phyloP scores from a whole-genome alignment of 2,329 filamentous ascomycete species.

The Pestalotiopsis sp. region DNA sequence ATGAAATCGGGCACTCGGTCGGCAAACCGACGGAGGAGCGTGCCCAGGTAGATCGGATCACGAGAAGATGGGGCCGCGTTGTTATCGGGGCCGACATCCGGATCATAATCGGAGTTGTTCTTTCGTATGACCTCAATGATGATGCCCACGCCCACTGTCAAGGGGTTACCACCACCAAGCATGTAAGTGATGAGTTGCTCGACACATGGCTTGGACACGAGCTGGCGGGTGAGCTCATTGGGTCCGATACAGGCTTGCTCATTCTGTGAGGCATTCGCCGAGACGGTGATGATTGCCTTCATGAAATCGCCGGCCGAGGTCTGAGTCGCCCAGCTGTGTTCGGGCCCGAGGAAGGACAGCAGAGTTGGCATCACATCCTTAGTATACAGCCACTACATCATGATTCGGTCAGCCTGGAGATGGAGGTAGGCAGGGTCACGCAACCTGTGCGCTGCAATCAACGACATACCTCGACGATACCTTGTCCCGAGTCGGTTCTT shows the following conservation, averaged over 20 bases:
- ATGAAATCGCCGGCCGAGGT: constrained; percentile 97
- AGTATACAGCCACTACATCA: constrained; percentile 80
- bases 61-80: constrained; percentile 79
- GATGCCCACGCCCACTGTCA: constrained; percentile 96
- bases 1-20: constrained; percentile 93
- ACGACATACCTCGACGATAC: constrained; percentile 81
- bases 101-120: constrained; percentile 98
- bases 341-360: constrained; percentile 82
- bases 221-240: constrained; percentile 92
- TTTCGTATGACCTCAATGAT: constrained; percentile 98
- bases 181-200: constrained; percentile 87
- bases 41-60: constrained; percentile 95
- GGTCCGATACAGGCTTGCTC: constrained; percentile 99
- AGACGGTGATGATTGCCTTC: constrained; percentile 98
- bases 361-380: constrained; percentile 86
- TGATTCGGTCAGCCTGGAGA: constrained; percentile 20
- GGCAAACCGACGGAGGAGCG: constrained; percentile 85
- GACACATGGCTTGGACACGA: constrained; percentile 85
- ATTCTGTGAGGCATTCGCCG: constrained; percentile 95
- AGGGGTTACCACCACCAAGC: constrained; percentile 88
- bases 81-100: constrained; percentile 82
- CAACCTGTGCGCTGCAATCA: constrained; percentile 3
- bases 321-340: constrained; percentile 87
- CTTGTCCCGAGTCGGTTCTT: constrained; percentile 86
- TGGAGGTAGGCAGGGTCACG: background rate